Base-by-base conservation (phyloP, 768 basidiomycete genomes). In the Serendipita sp. region DNA sequence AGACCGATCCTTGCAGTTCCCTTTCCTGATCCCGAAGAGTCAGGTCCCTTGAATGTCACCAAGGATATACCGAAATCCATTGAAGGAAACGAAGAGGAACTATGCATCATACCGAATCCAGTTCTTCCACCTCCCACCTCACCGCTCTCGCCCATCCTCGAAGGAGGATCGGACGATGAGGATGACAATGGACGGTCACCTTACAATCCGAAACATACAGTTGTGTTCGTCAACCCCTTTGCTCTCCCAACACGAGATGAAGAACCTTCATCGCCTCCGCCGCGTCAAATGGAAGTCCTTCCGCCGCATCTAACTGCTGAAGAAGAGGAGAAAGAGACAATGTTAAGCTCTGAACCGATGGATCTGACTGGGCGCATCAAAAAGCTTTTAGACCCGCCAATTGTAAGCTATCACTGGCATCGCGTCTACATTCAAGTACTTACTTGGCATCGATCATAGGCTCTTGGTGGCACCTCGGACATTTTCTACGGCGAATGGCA, bases 401-500 rank as follows among this genome's bases (percentile, higher is more conserved):
- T 60, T 60, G 56, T 60, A 60, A n/a, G 56, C 23, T 23, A 23
- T 60, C 48, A 35, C 56, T 36, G 18, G 23, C 23, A 23, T 60
- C 34, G 23, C 30, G 4, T 28, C 56, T 10, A 8, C 4, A 54
- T 16, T 54, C 13, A 11, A 35, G 28, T 10, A 3, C 4, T 18
- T 36, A 18, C 28, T 60, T 52, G n/a, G 18, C 48, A 7, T n/a
- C 7, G 4, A 10, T 38, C 16, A 3, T 30, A 60, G 56, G 56
- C 56, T 10, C 56, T 60, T n/a, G 56, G 56, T 38, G 56, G 56
- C 10, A 60, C 56, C 30, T 60, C 56, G 4, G 56, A 60, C 56
- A 60, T 60, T 60, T 60, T 60, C 56, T 60, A 60, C 18, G 56
- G 56, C 10, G 56, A 60, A 60, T 60, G 56, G 56, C 56, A 38